Evolutionary conservation across 306 rosid species (phyloP).

Genomic region (Gastrolobium bilobum): DNA sequence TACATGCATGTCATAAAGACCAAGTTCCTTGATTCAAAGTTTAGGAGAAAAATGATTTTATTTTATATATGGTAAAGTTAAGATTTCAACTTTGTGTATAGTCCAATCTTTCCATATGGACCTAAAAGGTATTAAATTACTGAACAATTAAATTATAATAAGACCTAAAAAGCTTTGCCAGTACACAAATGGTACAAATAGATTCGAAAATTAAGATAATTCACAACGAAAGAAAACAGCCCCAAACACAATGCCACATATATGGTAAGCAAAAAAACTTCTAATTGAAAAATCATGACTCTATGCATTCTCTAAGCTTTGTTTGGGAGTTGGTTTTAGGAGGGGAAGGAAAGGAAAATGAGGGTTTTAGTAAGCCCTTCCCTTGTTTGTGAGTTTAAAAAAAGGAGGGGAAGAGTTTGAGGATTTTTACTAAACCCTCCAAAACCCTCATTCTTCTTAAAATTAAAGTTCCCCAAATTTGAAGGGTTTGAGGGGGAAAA

Average conservation of each 20-base stretch:
- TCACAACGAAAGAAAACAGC: neutral
- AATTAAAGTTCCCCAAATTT: too few relatives aligned
- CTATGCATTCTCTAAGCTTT: neutral
- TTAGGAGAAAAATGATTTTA: neutral
- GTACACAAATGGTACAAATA: neutral
- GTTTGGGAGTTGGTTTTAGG: too few relatives aligned
- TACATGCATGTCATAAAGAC: constrained; percentile 1
- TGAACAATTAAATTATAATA: neutral
- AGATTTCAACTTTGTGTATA: constrained; percentile 30
- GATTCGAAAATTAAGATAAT: neutral
- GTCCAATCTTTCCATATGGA: constrained; percentile 25
- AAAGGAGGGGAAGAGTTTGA: too few relatives aligned
- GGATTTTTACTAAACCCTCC: too few relatives aligned
- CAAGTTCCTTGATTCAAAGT: constrained; percentile 33
- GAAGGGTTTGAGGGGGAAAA: too few relatives aligned
- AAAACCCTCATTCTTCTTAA: too few relatives aligned
- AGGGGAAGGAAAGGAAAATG: too few relatives aligned
- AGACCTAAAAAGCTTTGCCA: neutral
- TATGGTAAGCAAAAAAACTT: neutral
- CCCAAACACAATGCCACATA: neutral
- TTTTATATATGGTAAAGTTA: constrained; percentile 8
- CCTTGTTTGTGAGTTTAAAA: too few relatives aligned
- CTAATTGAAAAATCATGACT: neutral
- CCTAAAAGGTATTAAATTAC: constrained; percentile 21
- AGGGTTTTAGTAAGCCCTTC: too few relatives aligned